Evolutionary conservation across 2,329 filamentous ascomycete genomes (phyloP), one percentile per base, ranked within the genome.

Genomic region (Trichoderma sp.): DNA sequence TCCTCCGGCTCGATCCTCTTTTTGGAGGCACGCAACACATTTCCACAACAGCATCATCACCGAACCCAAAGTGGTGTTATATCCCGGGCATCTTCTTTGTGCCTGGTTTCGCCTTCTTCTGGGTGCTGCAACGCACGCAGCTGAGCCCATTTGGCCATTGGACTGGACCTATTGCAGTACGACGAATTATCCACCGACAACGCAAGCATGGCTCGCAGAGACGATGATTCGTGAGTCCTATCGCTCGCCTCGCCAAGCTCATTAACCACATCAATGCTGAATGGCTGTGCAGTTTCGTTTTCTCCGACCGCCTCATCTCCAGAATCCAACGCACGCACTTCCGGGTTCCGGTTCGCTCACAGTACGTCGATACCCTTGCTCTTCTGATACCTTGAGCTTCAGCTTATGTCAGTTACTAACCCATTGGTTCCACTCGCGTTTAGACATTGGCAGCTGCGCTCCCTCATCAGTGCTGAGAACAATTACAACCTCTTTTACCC

Each of bases 391-490:
- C 11, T 35, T 35, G 33, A 49, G 27, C 27, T 21, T 5, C 19
- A 19, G 33, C 35, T 40, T 14, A 6, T 52, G 29, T 43, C 37
- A 53, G 2, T 37, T 57, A 52, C 70, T 71, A 59, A 71, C 14
- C 40, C 24, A 13, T 10, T 16, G 13, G 2, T 69, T 35, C n/a
- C 55, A 33, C 55, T 33, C 16, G 56, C 19, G n/a, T 11, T 11
- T 57, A 94, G 91, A 73, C 92, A 96, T 81, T 94, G 91, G 89
- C 92, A 96, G 81, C 85, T 99, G 57, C 92, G 95, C 68, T 95
- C 96, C 74, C 90, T 97, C 74, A 92, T 98, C 77, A 95, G 92
- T 79, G 91, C 90, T 31, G 90, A 93, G 73, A 88, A 92, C 75
- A 85, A 89, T 55, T 88, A 94, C 79, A 82, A 90, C 74, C 86